These are phyloP conservation scores for Aspergillus nomiae DNA, from an alignment of 2,329 filamentous ascomycete species.

Conservation along the genomic window DNA sequence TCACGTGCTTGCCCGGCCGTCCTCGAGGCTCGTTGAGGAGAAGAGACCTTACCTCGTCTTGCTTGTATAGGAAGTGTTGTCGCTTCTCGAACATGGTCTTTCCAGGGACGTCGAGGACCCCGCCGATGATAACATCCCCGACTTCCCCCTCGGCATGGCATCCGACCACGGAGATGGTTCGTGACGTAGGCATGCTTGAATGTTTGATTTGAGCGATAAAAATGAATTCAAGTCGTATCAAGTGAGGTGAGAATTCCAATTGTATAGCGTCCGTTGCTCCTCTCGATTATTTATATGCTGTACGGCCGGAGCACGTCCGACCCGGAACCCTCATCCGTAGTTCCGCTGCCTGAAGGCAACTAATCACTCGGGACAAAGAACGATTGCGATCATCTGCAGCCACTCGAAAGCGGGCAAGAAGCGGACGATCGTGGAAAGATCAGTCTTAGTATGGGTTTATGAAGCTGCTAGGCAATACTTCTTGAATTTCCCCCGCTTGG, in stretches of 20 bases:
- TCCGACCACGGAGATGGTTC: neutral
- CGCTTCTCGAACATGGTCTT: neutral
- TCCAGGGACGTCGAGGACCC: neutral
- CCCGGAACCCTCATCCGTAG: neutral
- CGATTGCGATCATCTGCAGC: neutral
- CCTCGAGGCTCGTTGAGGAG: neutral
- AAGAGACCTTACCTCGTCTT: neutral
- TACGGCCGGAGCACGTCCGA: neutral
- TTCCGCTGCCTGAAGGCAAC: neutral
- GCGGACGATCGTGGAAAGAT: neutral
- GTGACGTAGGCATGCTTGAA: neutral
- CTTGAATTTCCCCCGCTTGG: neutral
- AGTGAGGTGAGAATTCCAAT: fast-evolving
- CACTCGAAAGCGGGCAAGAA: neutral
- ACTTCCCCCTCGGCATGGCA: neutral
- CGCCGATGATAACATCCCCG: neutral
- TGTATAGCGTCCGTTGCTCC: neutral
- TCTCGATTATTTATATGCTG: neutral
- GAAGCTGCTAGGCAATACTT: neutral
- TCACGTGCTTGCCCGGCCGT: neutral
- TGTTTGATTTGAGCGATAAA: neutral
- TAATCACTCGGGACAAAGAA: neutral
- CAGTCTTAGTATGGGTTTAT: neutral
- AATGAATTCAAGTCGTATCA: neutral
- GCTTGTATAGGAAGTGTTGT: neutral